Conservation (phyloP, 108 stramenopile species). For the Poteriospumella lacustris region DNA sequence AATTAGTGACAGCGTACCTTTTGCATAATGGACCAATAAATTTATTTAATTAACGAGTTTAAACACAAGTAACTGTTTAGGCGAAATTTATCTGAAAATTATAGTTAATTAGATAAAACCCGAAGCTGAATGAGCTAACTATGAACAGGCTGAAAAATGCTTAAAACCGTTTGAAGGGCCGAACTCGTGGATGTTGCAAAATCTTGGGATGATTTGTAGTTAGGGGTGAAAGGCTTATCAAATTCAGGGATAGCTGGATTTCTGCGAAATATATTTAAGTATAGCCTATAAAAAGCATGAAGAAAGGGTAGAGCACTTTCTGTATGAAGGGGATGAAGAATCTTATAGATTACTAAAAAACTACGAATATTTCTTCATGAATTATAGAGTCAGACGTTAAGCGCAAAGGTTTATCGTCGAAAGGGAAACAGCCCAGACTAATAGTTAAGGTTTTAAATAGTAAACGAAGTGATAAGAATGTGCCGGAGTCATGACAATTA, state of each 20-base stretch:
- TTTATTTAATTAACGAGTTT: slow-evolving; percentile 38
- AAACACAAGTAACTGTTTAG: slow-evolving; percentile 7
- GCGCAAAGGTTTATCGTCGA: slow-evolving; percentile 15
- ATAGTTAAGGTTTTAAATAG: background rate
- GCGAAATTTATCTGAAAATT: background rate
- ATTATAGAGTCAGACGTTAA: slow-evolving; percentile 12
- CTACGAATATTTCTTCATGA: background rate
- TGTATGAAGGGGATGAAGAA: slow-evolving; percentile 33
- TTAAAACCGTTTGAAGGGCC: slow-evolving; percentile 1
- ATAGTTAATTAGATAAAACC: background rate
- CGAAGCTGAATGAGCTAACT: slow-evolving; percentile 23
- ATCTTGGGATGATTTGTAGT: slow-evolving; percentile 36
- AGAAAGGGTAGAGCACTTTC: slow-evolving; percentile 48
- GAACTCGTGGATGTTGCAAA: background rate
- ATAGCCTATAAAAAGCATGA: slow-evolving; percentile 22
- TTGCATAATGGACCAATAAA: slow-evolving; percentile 44
- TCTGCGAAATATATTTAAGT: slow-evolving; percentile 55
- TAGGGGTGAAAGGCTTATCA: slow-evolving; percentile 55
- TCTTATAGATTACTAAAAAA: slow-evolving; percentile 40
- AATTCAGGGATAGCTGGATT: slow-evolving; percentile 50
- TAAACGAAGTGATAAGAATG: slow-evolving; percentile 16
- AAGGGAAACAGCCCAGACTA: slow-evolving; percentile 26
- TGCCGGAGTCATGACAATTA: slow-evolving; percentile 24
- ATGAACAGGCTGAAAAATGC: slow-evolving; percentile 18
- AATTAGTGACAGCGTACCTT: slow-evolving; percentile 44